Evolutionary conservation across 2,329 filamentous ascomycete genomes (phyloP).

Genomic region (Aspergillus fumigatus): DNA sequence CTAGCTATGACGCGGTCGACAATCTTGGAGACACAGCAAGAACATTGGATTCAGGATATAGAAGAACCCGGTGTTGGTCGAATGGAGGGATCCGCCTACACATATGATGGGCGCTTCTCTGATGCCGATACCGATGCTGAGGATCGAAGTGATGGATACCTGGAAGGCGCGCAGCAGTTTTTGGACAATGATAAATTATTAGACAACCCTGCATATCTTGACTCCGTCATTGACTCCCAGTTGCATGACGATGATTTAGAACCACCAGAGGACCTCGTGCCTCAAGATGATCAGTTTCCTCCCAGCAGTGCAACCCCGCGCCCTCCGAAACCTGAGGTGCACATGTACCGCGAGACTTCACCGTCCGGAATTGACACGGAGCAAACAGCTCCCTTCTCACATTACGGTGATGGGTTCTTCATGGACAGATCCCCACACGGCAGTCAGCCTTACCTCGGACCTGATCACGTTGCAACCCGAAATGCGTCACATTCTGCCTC

Average conservation of each 20-base stretch:
- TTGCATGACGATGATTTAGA: constrained; percentile 31
- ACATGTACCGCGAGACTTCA: neutral
- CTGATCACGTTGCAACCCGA: neutral
- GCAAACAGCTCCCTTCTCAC: neutral
- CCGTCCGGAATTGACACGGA: constrained; percentile 4
- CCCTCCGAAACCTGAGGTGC: constrained; percentile 14
- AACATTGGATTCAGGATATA: neutral
- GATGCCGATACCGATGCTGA: constrained; percentile 39
- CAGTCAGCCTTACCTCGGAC: constrained; percentile 4
- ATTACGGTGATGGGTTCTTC: neutral
- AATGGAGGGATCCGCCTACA: constrained; percentile 31
- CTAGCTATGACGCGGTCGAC: constrained; percentile 36
- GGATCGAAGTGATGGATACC: constrained; percentile 19
- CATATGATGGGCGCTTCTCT: constrained; percentile 39
- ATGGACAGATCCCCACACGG: neutral
- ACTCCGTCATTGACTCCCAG: constrained; percentile 35
- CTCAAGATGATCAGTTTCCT: constrained; percentile 1
- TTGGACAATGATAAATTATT: constrained; percentile 27
- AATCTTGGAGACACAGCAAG: constrained; percentile 30
- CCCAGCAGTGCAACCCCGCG: constrained; percentile 15
- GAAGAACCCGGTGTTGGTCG: constrained; percentile 5
- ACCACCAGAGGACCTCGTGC: constrained; percentile 14
- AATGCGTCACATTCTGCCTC: constrained; percentile 2
- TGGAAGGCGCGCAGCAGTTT: constrained; percentile 25
- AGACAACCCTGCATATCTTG: constrained; percentile 36